Evolutionary conservation across 108 stramenopile genomes (phyloP).

Genomic region (Nitzschia inconspicua): DNA sequence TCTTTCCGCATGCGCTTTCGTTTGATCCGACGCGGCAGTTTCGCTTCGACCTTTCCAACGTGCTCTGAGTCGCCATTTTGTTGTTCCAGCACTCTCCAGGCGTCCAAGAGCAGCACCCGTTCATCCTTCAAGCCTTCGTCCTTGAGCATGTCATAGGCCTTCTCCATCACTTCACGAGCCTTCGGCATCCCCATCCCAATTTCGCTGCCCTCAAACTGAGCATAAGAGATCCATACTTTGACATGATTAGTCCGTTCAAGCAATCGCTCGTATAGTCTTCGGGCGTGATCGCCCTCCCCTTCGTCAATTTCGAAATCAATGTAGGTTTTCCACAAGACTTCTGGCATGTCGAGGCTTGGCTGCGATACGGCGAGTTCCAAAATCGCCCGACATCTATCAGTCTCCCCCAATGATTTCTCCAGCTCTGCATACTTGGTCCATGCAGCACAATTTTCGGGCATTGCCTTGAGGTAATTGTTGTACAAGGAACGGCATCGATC

Average conservation of each 20-base stretch:
- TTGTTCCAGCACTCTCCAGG: conserved; percentile 94
- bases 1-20: conserved; percentile 90
- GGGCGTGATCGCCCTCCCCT: conserved; percentile 70
- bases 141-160: conserved; percentile 87
- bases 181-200: conserved; percentile 62
- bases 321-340: conserved; percentile 95
- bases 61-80: conserved; percentile 57
- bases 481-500: conserved; percentile 95
- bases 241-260: conserved; percentile 94
- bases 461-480: conserved; percentile 90
- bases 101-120: conserved; percentile 91
- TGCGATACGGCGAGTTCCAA: conserved; percentile 93
- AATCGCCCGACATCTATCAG: conserved; percentile 92
- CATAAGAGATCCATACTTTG: conserved; percentile 86
- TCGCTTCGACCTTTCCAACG: conserved; percentile 72
- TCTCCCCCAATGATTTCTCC: conserved; percentile 93
- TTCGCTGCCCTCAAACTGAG: conserved; percentile 74
- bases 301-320: conserved; percentile 98
- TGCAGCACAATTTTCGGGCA: conserved; percentile 88
- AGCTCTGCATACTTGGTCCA: conserved; percentile 93
- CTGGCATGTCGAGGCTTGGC: conserved; percentile 95
- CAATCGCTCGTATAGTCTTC: conserved; percentile 88
- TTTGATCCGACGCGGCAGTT: conserved; percentile 92
- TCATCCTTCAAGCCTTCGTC: conserved; percentile 87
- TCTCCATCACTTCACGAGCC: conserved; percentile 76